Evolutionary conservation across 106 monocot species (phyloP), one percentile per base, ranked within the genome.

Genomic region (Acorus calamus): DNA sequence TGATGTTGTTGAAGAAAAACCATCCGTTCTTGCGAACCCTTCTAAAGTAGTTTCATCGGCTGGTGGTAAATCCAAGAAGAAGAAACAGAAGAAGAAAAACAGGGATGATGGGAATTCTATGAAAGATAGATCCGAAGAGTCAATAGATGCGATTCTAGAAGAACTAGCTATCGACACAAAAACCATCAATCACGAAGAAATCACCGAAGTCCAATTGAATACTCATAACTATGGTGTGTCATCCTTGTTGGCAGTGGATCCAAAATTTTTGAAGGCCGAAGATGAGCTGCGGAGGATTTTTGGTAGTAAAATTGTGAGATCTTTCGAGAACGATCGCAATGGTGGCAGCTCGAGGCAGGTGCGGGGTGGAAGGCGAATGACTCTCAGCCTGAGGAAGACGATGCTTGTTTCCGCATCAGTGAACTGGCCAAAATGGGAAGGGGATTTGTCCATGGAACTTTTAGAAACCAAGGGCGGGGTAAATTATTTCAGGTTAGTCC

Each of bases 271-370:
- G 58, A 99, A 99, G 68, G 88, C 85, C 54, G 98, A 99, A 63
- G 88, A 92, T 75, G 98, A 99, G 68, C 76, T 92, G 3, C 55
- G 82, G 50, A 92, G 81, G 65, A 99, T 99, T 62, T 99, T 99
- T 74, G 98, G 98, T 64, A 83, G 88, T 47, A 92, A 88, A 69
- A 92, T 99, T 14, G 92, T 99, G 49, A 88, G 75, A 60, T 92
- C 92, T 44, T 85, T 83, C 69, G 85, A 91, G 66, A 99, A 84
- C 70, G 79, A 71, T 58, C 77, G 74, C 3, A 59, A 52, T 69
- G 70, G 51, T 53, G 73, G 81, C 12, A 83, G 80, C 66, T 83
- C 87, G 63, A 99, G 98, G 68, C 76, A 80, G 10, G 63, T 77
- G 59, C 63, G 57, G 70, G 83, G 92, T 80, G 85, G 70, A 52